A percentile compares a stretch with the other conserved stretches of the same genome.
Evolutionary conservation across 2,329 filamentous ascomycete genomes (phyloP).

Genomic region (Verticillium nonalfalfae): DNA sequence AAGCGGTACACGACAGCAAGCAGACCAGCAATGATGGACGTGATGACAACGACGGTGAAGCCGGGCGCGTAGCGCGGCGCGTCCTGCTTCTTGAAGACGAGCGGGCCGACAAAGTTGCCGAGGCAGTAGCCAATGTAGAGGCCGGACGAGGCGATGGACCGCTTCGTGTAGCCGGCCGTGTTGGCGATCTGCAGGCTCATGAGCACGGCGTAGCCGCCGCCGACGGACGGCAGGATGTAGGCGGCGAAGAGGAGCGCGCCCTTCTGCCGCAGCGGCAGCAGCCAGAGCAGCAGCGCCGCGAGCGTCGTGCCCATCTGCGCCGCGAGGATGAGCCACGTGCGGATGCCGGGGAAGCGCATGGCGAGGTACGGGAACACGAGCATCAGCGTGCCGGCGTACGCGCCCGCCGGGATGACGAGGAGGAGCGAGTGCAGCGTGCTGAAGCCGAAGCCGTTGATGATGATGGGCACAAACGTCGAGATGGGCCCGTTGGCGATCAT

Average conservation of each 20-base stretch:
- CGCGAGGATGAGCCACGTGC: constrained; percentile 30
- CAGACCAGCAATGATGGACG: constrained; percentile 18
- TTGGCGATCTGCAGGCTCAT: constrained; percentile 44
- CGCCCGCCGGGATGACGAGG: constrained; percentile 32
- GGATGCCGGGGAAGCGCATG: constrained; percentile 24
- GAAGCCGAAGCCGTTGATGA: constrained; percentile 37
- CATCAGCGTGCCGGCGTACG: constrained; percentile 26
- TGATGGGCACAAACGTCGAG: constrained; percentile 36
- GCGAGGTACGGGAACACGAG: constrained; percentile 31
- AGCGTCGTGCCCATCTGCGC: constrained; percentile 34
- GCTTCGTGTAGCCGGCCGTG: constrained; percentile 45
- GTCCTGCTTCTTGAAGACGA: constrained; percentile 31
- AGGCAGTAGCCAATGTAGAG: constrained; percentile 46
- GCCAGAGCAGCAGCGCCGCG: constrained; percentile 33
- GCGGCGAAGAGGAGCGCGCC: constrained; percentile 40
- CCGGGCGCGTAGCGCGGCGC: constrained; percentile 8
- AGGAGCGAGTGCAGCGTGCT: constrained; percentile 34
- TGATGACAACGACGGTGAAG: constrained; percentile 22
- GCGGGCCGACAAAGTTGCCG: constrained; percentile 37
- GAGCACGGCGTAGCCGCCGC: constrained; percentile 40
- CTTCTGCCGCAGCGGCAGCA: constrained; percentile 29
- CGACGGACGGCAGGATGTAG: constrained; percentile 37
- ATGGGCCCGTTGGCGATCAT: constrained; percentile 38
- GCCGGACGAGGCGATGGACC: constrained; percentile 38
- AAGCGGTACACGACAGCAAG: constrained; percentile 35